Evolutionary conservation across 768 basidiomycete genomes (phyloP), one percentile per base, ranked within the genome.

Genomic region (Suillus brevipes): DNA sequence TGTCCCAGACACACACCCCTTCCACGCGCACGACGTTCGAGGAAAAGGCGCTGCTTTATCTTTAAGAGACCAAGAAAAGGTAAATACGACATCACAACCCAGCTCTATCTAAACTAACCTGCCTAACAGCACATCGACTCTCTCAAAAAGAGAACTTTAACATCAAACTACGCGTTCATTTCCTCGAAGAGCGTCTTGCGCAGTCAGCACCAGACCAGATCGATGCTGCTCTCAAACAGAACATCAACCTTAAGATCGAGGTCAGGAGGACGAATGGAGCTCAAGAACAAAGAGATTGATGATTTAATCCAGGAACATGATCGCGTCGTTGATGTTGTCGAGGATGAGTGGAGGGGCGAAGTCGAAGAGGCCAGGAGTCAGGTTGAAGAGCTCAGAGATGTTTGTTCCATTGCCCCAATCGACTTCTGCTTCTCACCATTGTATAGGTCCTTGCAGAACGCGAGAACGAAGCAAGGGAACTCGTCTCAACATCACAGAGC

Each of bases 61-160:
- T 0, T 82, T 99, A 16, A 85, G 95, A 9, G 97, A 99, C 74
- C 97, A 99, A 77, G 96, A 99, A 79, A 97, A 98, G 85, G 97
- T 94, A 69, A 60, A 82, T 73, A 38, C 23, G 31, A 40, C 2
- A 34, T 66, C 18, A 61, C 37, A 62, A 9, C 64, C 53, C 37
- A 16, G 64, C 12, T 49, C 14, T 60, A 31, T 31, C 28, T 50
- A n/a, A 42, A 28, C 10, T 20, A 40, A 47, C 34, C 10, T 16
- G 40, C 52, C 56, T 43, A 50, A 53, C 72, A 99, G 96, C 92
- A 96, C 76, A 94, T 97, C 73, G 95, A 99, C 78, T 89, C 88
- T 67, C 86, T 95, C 72, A 95, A 97, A 81, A 96, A 76, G 96
- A 99, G 75, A 97, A 97, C 82, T 98, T 99, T 76, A 91, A 90